Evolutionary conservation across 306 rosid species (phyloP), one percentile per base, ranked within the genome.

Genomic region (Medicago arabica): DNA sequence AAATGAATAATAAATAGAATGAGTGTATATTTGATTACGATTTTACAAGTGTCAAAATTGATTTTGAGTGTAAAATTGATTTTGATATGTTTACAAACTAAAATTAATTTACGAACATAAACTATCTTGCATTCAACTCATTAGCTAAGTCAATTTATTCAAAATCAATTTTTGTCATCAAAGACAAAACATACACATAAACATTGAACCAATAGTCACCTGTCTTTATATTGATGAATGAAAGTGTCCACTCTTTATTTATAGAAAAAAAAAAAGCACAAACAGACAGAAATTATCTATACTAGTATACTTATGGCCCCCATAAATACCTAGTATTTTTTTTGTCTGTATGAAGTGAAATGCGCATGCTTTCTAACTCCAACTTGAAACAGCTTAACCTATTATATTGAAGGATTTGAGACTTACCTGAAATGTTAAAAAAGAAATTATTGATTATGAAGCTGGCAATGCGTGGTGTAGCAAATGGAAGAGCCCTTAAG

Each of bases 401-500:
- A 39, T 64, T n/a, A 16, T 16, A 39, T 17, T 64, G 18, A 61
- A 64, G 16, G 31, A 9, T 61, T 14, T 61, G 43, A 61, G 8
- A 61, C 67, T 28, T 17, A 4, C 31, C 13, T 28, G 17, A 40
- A 12, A 43, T 41, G 51, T 55, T 41, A 43, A 40, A 40, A 40
- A 65, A 65, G 53, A 65, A 65, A 65, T 65, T 6, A 43, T 40
- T 40, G 54, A 18, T 66, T 40, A 38, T 38, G 31, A 40, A 11
- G 11, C 5, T 4, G 12, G 9, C 36, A 12, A 23, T 59, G 5
- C 9, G 68, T 36, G 44, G 25, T 14, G 3, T 28, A n/a, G 38
- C 71, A 66, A 65, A 65, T 65, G n/a, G 53, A 40, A 65, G 10
- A 9, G 53, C 71, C 28, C 34, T 17, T 65, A 40, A 41, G 71